A percentile compares a stretch with the other conserved stretches of the same genome.
These are phyloP conservation scores for Candolleomyces efflorescens DNA, from an alignment of 768 basidiomycete genomes.

Conservation along the genomic window DNA sequence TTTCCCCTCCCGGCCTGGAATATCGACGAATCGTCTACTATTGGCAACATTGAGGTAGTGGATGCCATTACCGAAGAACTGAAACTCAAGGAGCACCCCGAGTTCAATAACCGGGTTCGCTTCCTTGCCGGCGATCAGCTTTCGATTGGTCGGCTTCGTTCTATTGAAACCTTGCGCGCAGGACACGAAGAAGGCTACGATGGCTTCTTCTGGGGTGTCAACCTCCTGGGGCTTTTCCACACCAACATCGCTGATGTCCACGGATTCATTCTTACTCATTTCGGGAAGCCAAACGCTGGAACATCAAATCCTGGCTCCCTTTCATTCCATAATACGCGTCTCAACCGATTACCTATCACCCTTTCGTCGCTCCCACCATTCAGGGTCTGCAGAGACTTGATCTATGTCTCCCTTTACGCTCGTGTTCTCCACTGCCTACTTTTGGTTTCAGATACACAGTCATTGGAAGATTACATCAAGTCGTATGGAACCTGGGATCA, in stretches of 20 bases:
- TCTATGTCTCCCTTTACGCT: slow-evolving; percentile 30
- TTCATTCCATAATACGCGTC: slow-evolving; percentile 28
- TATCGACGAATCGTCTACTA: slow-evolving; percentile 33
- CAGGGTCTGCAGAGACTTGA: slow-evolving; percentile 29
- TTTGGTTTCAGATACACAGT: slow-evolving; percentile 13
- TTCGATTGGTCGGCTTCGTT: slow-evolving; percentile 27
- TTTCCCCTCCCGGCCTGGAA: slow-evolving; percentile 28
- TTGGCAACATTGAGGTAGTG: slow-evolving; percentile 29
- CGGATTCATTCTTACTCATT: slow-evolving; percentile 27
- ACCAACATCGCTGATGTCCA: slow-evolving; percentile 28
- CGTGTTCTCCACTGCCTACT: slow-evolving; percentile 29
- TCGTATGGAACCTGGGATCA: slow-evolving; percentile 13
- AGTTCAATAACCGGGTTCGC: slow-evolving; percentile 2
- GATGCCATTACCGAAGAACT: slow-evolving; percentile 24
- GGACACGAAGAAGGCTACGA: slow-evolving; percentile 24
- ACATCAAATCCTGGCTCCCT: slow-evolving; percentile 28
- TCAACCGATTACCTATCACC: slow-evolving; percentile 30
- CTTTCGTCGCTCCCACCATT: slow-evolving; percentile 31
- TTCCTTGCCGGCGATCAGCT: slow-evolving; percentile 32
- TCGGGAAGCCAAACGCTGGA: slow-evolving; percentile 23
- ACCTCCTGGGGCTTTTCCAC: slow-evolving; percentile 34
- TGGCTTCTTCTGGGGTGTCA: slow-evolving; percentile 20
- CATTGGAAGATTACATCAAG: slow-evolving; percentile 16
- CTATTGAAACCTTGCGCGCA: slow-evolving; percentile 23
- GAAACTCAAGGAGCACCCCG: slow-evolving; percentile 10